Evolutionary conservation across 768 basidiomycete species (phyloP), one percentile per base, ranked within the genome.

Genomic region (Kwoniella botswanensis): DNA sequence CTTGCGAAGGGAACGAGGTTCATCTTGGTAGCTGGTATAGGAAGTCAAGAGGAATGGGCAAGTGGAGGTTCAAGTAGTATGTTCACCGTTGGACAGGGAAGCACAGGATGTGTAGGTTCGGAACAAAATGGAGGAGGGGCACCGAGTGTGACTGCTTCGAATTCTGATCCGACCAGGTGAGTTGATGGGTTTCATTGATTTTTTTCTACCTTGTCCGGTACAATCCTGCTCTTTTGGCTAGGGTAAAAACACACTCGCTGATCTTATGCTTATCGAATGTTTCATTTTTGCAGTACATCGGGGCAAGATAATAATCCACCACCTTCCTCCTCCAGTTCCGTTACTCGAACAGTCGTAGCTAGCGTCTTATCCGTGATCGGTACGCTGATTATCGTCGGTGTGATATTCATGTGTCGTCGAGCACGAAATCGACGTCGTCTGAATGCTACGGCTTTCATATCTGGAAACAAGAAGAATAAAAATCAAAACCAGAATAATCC

Each of bases 81-180:
- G 72, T 71, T 81, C 69, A 79, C 78, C 0, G 79, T 81, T n/a
- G 79, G 79, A 15, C 79, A 81, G 55, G 79, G 79, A 2, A 21
- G 56, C 4, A 63, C 67, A 6, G 71, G 63, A 12, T 81, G 79
- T 65, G 46, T 74, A 18, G 59, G 72, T 26, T 24, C 43, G 26
- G 56, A 64, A 43, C 65, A 64, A 21, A 53, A 50, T 9, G 72
- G 68, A 5, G 59, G 52, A 18, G 66, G 71, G 13, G 72, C 62
- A 44, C 76, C 79, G 3, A 76, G 75, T 63, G 63, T 76, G 4
- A 80, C 79, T 4, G 79, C 73, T 42, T 66, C 22, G 6, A 46
- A 73, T 58, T 72, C 65, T 24, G 60, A 59, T 24, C 26, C 55
- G 22, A 65, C 63, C 21, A 18, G 50, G 46, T 70, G 64, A 24